Conservation (phyloP, 2,329 filamentous ascomycete genomes). For the Colletotrichum navitas region DNA sequence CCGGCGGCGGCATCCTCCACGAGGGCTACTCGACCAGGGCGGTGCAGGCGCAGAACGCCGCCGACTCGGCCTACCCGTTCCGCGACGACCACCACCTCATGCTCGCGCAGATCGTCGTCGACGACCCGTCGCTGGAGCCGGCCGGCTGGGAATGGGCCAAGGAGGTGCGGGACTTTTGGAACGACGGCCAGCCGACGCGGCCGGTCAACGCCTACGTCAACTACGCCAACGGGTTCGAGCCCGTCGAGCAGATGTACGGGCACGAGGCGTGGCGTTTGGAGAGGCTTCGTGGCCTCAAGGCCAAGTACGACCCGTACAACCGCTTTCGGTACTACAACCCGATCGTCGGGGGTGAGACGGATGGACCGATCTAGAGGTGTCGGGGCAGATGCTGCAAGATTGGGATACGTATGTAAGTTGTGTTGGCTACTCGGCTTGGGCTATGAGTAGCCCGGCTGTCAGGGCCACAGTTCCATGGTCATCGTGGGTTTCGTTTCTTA, state of each 20-base stretch:
- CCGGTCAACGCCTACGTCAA: not conserved
- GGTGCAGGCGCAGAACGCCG: not conserved
- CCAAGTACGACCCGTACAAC: not conserved
- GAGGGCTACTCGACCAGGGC: not conserved
- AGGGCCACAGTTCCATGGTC: too few relatives aligned
- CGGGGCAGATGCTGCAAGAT: too few relatives aligned
- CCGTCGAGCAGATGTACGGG: not conserved
- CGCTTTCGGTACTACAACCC: not conserved
- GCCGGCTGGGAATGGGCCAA: not conserved
- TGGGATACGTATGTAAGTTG: too few relatives aligned
- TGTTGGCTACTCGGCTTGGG: too few relatives aligned
- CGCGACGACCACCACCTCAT: not conserved
- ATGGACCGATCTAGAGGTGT: too few relatives aligned
- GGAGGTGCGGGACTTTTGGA: not conserved
- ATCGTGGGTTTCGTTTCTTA: too few relatives aligned
- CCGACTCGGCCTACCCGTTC: not conserved
- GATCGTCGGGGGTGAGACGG: not conserved
- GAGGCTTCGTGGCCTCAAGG: not conserved
- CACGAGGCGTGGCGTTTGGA: not conserved
- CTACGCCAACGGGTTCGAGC: not conserved
- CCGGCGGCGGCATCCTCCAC: not conserved
- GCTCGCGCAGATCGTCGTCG: not conserved
- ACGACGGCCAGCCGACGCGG: not conserved
- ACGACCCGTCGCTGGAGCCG: not conserved
- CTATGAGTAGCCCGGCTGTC: too few relatives aligned